Base-by-base conservation (phyloP, 2,329 filamentous ascomycete genomes). In the Aspergillus pseudoviridinutans region DNA sequence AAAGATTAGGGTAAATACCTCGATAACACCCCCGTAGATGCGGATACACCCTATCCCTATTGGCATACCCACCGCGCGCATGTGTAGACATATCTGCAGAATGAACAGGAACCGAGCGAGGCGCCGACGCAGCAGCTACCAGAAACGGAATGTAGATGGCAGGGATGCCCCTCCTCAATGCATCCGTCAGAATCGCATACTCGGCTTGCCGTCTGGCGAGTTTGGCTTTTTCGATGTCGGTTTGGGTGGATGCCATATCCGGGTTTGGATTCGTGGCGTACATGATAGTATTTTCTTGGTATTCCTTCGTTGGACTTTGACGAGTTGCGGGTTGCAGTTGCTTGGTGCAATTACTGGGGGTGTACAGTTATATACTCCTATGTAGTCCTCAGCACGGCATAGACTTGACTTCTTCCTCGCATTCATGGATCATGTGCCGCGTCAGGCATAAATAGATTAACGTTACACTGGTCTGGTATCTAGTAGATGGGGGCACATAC, bases 131-230 rank as follows among this genome's bases (percentile, higher is more conserved):
- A 22, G 32, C 14, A 17, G 54, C 49, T 17, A 61, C 38, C 5
- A 59, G 3, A 27, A 42, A 50, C 52, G 54, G 46, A 6, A 61
- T 55, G 6, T 22, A 20, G 12, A 12, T 25, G 10, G 49, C 25
- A 1, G 56, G 53, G 5, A 56, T n/a, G 0, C 54, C 38, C 28
- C 51, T 24, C 4, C 55, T 27, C n/a, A 62, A 10, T 0, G 56
- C 60, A 3, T 55, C 59, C 4, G 41, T 50, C 2, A 61, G 29
- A 20, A 57, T 6, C 2, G 60, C 60, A 46, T 61, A 46, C 28
- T 61, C 58, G 7, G 56, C 28, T 0, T 44, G 51, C 10, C 60
- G 60, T 41, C 35, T 32, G 17, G 49, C 47, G 3, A 62, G 60
- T 38, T 57, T 58, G 2, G 51, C 47, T 9, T 35, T 17, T 50